phyloP scores from a whole-genome alignment of 2,329 filamentous ascomycete genomes.

The Elsinoe australis region DNA sequence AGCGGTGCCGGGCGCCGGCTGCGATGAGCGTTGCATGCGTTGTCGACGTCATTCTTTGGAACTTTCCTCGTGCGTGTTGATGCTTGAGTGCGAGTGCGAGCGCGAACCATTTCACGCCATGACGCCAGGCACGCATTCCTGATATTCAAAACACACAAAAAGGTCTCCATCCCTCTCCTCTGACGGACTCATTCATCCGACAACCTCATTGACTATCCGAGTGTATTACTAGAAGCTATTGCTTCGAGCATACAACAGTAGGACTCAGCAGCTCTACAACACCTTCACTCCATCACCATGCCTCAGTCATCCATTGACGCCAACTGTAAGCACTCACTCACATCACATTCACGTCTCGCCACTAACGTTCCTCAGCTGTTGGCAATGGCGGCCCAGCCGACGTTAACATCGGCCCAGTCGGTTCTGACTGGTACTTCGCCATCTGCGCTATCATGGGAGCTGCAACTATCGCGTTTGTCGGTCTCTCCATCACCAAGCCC shows the following conservation, averaged over 20 bases:
- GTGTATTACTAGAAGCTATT: too few relatives aligned
- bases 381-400: conserved; percentile 43
- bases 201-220: too few relatives aligned
- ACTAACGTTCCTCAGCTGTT: conserved; percentile 27
- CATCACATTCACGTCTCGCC: neutral
- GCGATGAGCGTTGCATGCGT: neutral
- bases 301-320: conserved; percentile 8
- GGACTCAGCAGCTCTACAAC: too few relatives aligned
- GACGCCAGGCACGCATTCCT: conserved; percentile 12
- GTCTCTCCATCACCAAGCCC: conserved; percentile 46
- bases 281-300: too few relatives aligned
- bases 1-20: conserved; percentile 8
- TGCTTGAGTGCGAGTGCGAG: too few relatives aligned
- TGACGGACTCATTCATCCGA: too few relatives aligned
- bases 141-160: neutral
- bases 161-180: too few relatives aligned
- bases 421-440: conserved; percentile 57
- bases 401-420: conserved; percentile 52
- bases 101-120: neutral
- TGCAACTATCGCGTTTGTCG: conserved; percentile 48
- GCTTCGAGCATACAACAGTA: too few relatives aligned
- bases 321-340: conserved; percentile 3
- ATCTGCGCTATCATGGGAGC: conserved; percentile 53
- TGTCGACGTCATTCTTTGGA: conserved; percentile 11
- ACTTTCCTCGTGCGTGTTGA: neutral